Conservation (phyloP, 2,329 filamentous ascomycete species). For the Escovopsis sp. region DNA sequence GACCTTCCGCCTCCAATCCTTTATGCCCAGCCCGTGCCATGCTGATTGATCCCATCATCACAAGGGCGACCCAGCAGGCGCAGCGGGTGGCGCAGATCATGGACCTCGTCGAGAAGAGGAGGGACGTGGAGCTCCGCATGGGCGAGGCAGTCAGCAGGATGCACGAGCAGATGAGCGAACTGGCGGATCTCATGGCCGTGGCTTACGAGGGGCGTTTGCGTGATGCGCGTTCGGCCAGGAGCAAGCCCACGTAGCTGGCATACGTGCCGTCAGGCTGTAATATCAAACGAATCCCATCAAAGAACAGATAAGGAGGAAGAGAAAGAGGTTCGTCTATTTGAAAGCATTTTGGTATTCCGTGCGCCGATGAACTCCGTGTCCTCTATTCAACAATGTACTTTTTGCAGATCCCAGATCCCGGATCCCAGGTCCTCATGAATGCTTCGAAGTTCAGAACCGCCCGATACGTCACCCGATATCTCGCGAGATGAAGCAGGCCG, state of each 20-base stretch:
- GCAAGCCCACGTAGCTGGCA: background rate
- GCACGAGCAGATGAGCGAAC: constrained; percentile 7
- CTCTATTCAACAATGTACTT: too few relatives aligned
- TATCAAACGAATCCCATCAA: too few relatives aligned
- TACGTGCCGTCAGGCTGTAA: background rate
- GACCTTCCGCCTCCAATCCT: background rate
- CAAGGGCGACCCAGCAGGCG: constrained; percentile 9
- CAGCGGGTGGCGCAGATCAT: constrained; percentile 9
- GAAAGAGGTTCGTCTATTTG: too few relatives aligned
- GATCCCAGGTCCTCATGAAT: too few relatives aligned
- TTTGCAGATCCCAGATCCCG: too few relatives aligned
- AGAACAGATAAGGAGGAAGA: too few relatives aligned
- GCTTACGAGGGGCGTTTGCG: constrained; percentile 15
- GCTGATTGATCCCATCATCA: background rate
- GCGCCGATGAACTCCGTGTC: too few relatives aligned
- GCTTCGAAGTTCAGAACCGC: constrained; percentile 4
- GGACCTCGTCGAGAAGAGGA: constrained; percentile 12
- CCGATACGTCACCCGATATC: background rate
- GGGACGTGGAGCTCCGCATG: constrained; percentile 15
- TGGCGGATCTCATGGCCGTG: constrained; percentile 17
- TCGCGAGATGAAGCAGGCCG: too few relatives aligned
- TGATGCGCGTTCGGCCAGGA: constrained; percentile 8
- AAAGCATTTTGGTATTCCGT: too few relatives aligned
- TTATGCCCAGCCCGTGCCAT: background rate
- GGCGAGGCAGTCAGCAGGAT: constrained; percentile 10